Evolutionary conservation across 2,329 filamentous ascomycete species (phyloP), one percentile per base, ranked within the genome.

Genomic region (Orbilia quercus): DNA sequence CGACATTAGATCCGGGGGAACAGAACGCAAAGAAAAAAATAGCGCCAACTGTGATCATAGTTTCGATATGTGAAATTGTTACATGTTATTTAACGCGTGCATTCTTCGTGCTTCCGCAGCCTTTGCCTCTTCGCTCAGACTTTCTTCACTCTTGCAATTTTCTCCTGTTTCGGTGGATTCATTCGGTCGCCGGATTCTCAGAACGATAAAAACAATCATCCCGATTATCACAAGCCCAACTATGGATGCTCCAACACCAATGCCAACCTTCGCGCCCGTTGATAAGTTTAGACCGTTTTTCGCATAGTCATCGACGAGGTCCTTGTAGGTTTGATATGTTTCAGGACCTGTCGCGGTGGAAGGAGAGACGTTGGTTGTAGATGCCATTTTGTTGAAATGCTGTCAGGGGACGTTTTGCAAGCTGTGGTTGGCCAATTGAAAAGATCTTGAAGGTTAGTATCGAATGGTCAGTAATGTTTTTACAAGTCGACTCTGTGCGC

Each of bases 221-320:
- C 64, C 64, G 14, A 69, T 38, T 22, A 69, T 60, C 2, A 69
- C 64, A 12, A 69, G 40, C 16, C 64, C 64, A 18, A 69, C 55
- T 16, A 69, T 31, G 12, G 36, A 42, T 14, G 55, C 64, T 1
- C 55, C 64, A 7, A 69, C 64, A 42, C 55, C 64, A 45, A 69
- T 62, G 9, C 64, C 64, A 55, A 62, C 60, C 23, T 69, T 69
- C 1, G 64, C 64, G 1, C 64, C 64, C 6, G 36, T 54, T 7
- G 64, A 60, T 18, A 69, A 22, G n/a, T 55, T 55, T n/a, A 69
- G 40, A 4, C 64, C 64, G n/a, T 48, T 50, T 55, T 54, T 34
- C 14, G 51, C 48, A 42, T 69, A 69, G 40, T 69, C 55, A n/a
- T 60, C 55, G 0, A 69, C 64, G 2, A 69, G 25, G 20, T 2